These are phyloP conservation scores for Coemansia sp. DNA, from an alignment of 192 early-diverging fungal genomes.

Conservation along the genomic window DNA sequence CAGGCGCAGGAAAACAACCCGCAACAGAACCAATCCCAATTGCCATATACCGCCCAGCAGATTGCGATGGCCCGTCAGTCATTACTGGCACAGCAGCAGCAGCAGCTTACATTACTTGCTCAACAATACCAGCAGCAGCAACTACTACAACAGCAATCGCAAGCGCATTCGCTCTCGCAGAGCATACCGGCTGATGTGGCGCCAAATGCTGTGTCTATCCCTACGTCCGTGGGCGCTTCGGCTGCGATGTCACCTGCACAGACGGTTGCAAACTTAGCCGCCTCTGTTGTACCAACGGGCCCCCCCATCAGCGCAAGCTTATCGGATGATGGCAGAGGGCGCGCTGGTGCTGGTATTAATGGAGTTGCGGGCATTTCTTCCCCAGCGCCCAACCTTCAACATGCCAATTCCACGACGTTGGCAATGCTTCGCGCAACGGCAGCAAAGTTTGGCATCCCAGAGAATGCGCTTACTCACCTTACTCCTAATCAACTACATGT, in stretches of 20 bases:
- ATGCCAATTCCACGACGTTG: slow-evolving; percentile 4
- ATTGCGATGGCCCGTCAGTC: slow-evolving; percentile 39
- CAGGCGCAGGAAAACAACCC: slow-evolving; percentile 23
- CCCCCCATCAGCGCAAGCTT: background rate
- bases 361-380: background rate
- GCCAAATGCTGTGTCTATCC: background rate
- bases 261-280: background rate
- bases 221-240: background rate
- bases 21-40: slow-evolving; percentile 13
- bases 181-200: background rate
- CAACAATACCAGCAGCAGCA: slow-evolving; percentile 44
- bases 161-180: slow-evolving; percentile 13
- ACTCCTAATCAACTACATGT: slow-evolving; percentile 33
- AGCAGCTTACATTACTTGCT: slow-evolving; percentile 19
- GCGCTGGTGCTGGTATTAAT: slow-evolving; percentile 1
- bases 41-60: slow-evolving; percentile 25
- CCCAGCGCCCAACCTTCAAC: background rate
- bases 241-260: background rate
- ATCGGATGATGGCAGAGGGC: background rate
- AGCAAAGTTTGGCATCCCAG: slow-evolving; percentile 33
- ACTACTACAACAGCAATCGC: slow-evolving; percentile 14
- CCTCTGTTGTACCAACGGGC: background rate
- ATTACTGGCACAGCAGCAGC: slow-evolving; percentile 24
- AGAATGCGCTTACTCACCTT: slow-evolving; percentile 20
- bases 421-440: slow-evolving; percentile 35